Base-by-base conservation (phyloP, 805 yeast species). In the Lipomyces yamadae region DNA sequence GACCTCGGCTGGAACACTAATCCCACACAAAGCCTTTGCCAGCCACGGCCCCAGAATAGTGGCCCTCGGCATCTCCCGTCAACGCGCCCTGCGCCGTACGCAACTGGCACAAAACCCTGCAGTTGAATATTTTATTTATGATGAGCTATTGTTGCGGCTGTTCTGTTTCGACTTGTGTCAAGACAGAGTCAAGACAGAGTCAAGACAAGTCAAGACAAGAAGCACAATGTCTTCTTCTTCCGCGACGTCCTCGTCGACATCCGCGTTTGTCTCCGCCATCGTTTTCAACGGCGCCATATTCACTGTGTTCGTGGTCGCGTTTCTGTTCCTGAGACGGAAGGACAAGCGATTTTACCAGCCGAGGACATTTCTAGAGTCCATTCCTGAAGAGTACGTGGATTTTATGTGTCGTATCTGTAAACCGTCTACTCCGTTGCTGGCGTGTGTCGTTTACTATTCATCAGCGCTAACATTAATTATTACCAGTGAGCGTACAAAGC, bases 341-440 rank as follows among this genome's bases (percentile, higher is more conserved):
- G 84, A 88, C 77, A 85, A 84, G 74, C 82, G 96, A 70, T 89
- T 92, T 57, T 94, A 94, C 77, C 89, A 91, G 70, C 97, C 97
- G 29, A 91, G 92, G 73, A 83, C 93, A 0, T 82, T 87, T 6
- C 85, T 81, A 62, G 86, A 87, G 67, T 78, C 90, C 56, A 87
- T 84, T 57, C 78, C 81, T 50, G 74, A 72, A 6, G 56, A 64
- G 50, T 74, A 72, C 48, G 66, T 52, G 24, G 7, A 32, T 24
- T 33, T 33, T 7, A 24, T 24, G 1, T 24, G 24, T 24, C 24
- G 24, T 24, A 24, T 24, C 24, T 24, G 24, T 24, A 24, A 24
- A 24, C 24, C 24, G 24, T 24, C 24, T 24, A 24, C 24, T 24
- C 24, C 24, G 24, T 24, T 24, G 24, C 24, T 24, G 24, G 24